Base-by-base conservation (phyloP, 495 filamentous ascomycete species). In the Hypoxylon subgilvum region DNA sequence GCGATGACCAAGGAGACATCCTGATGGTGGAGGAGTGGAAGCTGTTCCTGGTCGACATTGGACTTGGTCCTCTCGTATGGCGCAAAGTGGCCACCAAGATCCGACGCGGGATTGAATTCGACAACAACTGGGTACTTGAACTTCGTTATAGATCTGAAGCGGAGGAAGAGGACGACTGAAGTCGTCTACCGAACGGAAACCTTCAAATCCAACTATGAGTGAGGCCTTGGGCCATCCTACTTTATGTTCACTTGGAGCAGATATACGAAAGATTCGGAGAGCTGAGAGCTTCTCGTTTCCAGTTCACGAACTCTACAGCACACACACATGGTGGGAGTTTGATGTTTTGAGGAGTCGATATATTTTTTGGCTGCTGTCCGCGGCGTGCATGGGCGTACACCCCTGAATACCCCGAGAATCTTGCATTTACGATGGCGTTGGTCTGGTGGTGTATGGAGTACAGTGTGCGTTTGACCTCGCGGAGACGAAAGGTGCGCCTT, bases 21-120 rank as follows among this genome's bases (percentile, higher is more conserved):
- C 40, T 69, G 6, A 68, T 69, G 43, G 70, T 73, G 13, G 61
- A 69, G 13, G 77, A 79, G 21, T 95, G 91, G 90, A 85, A 85
- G 43, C 69, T 97, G 1, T 87, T 80, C 50, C 81, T 97, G 12
- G 91, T 86, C 3, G 94, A 98, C 74, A 86, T 96, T 57, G 93
- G 94, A 2, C 82, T 98, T 6, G 83, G 84, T 1, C 84, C 87
- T 61, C 79, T 86, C 6, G 88, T 88, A 0, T 96, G 94, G 91
- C 88, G 86, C 66, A 92, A 91, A 67, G 90, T 90, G 30, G 91
- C 89, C 3, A 89, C 88, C 2, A 85, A 86, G 56, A 81, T 88
- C 51, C 81, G 89, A 18, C 83, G 87, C 55, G 91, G 91, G 0
- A 84, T 96, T 25, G 90, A 91, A 62, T 96, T 96, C 76, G 90